Evolutionary conservation across 1,139 yeast genomes (phyloP).

Genomic region (Groenewaldozyma sp.): DNA sequence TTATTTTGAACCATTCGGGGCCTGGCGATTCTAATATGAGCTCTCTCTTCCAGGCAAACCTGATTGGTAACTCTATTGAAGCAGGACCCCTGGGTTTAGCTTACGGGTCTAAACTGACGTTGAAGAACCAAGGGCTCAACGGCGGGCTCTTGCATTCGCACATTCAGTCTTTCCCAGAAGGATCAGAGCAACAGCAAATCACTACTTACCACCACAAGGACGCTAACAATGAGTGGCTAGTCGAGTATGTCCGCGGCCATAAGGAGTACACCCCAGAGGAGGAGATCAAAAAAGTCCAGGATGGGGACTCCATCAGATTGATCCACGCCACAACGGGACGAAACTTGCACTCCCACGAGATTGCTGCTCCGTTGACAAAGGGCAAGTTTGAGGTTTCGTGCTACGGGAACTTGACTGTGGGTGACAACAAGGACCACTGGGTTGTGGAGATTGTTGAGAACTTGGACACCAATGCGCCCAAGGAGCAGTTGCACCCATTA

Average conservation of each 20-base stretch:
- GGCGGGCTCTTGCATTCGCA: conserved; percentile 95
- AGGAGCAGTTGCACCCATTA: conserved; percentile 63
- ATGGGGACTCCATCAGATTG: conserved; percentile 70
- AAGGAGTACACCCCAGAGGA: conserved; percentile 43
- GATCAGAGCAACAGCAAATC: conserved; percentile 92
- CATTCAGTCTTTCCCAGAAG: conserved; percentile 86
- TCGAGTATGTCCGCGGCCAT: conserved; percentile 67
- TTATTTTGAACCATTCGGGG: conserved; percentile 68
- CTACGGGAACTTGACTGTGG: conserved; percentile 79
- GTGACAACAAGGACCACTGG: conserved; percentile 94
- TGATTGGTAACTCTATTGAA: conserved; percentile 68
- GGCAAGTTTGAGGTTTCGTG: conserved; percentile 79
- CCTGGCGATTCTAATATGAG: conserved; percentile 98
- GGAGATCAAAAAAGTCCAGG: conserved; percentile 49
- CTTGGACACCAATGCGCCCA: conserved; percentile 49
- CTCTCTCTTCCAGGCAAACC: conserved; percentile 90
- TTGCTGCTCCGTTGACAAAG: conserved; percentile 71
- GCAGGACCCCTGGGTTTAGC: conserved; percentile 87
- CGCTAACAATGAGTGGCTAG: conserved; percentile 79
- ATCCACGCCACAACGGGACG: conserved; percentile 77
- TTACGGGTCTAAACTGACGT: conserved; percentile 65
- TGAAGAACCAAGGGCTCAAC: conserved; percentile 84
- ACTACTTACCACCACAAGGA: conserved; percentile 94
- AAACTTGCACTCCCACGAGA: conserved; percentile 81
- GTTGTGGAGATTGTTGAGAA: conserved; percentile 78